Base-by-base conservation (phyloP, 164 flowering plant species). In the Buxus sempervirens region DNA sequence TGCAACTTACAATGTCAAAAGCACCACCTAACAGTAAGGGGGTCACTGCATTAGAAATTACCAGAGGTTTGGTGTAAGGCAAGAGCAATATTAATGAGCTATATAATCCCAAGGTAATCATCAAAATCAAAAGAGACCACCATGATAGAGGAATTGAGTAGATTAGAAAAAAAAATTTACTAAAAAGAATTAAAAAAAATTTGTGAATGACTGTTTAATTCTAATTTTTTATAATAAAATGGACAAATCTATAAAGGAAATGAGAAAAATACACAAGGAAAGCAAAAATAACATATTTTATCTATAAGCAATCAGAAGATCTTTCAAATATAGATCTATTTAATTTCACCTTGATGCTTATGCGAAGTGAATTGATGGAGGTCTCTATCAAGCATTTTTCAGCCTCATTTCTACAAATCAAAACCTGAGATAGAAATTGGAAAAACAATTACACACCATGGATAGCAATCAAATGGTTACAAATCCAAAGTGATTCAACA, bases 391-490 rank as follows among this genome's bases (percentile, higher is more conserved):
- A 85, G 75, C 98, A 95, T 69, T 89, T 95, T 74, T 95, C 97
- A 73, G 99, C 96, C 76, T 92, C 98, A 80, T 95, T 95, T 77
- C 97, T 80, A 76, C 99, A 95, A n/a, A 95, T 92, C 80, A 92
- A 79, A 71, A 95, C 85, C 97, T 95, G 84, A 28, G 76, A 71
- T 5, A 73, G 32, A 26, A 78, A 74, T 59, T 20, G 15, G 48
- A 73, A 64, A 51, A 21, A 27, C 57, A 67, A 60, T 19, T 38
- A 25, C 19, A 54, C 24, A 61, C 54, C 25, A 26, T 36, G 27
- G 26, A 0, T 28, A 51, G 48, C 23, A 54, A 41, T 19, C 58
- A 22, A 54, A 36, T 12, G 25, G 23, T 16, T 24, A 1, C 38
- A 54, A 54, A 60, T 24, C 23, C 26, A 22, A 62, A 53, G 32